Percentiles rank a stretch among this genome's conserved stretches.
phyloP scores from a whole-genome alignment of 2,329 filamentous ascomycete genomes.

The Salinomyces thailandicus region DNA sequence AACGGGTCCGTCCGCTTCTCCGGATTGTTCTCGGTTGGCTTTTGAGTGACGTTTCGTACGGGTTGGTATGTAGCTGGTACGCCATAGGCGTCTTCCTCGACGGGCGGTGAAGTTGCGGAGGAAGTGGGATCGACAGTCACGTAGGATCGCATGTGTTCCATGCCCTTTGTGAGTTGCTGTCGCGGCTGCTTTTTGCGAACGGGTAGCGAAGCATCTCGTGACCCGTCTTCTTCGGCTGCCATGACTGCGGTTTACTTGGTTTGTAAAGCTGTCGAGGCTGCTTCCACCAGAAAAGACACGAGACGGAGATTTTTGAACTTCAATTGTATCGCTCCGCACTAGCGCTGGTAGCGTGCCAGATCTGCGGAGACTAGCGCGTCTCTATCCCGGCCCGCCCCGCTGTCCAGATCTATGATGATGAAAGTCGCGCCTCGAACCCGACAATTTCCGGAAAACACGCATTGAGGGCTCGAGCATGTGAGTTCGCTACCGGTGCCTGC shows the following conservation, averaged over 20 bases:
- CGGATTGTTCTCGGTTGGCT: constrained; percentile 63
- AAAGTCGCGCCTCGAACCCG: background rate
- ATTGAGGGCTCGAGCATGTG: too few relatives aligned
- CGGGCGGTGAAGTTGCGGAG: background rate
- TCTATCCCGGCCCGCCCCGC: too few relatives aligned
- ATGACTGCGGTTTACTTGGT: too few relatives aligned
- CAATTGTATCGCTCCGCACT: too few relatives aligned
- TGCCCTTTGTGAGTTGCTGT: constrained; percentile 41
- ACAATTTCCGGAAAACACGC: background rate
- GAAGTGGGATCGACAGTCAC: constrained; percentile 29
- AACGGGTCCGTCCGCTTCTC: constrained; percentile 86
- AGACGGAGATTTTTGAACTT: too few relatives aligned
- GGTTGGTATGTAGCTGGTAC: constrained; percentile 39
- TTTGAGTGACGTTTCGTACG: constrained; percentile 42
- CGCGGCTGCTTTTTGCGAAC: constrained; percentile 21
- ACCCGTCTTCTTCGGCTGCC: constrained; percentile 6
- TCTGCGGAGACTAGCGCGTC: too few relatives aligned
- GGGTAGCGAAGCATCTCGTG: constrained; percentile 6
- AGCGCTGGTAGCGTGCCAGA: too few relatives aligned
- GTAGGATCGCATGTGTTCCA: constrained; percentile 43
- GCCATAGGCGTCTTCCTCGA: constrained; percentile 35
- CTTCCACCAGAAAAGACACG: too few relatives aligned
- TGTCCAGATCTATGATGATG: background rate
- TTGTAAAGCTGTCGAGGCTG: too few relatives aligned
- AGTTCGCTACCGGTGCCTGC: too few relatives aligned